Percentiles rank a stretch among this genome's conserved stretches.
Conservation (phyloP, 768 basidiomycete species). For the Tricholomella constricta region DNA sequence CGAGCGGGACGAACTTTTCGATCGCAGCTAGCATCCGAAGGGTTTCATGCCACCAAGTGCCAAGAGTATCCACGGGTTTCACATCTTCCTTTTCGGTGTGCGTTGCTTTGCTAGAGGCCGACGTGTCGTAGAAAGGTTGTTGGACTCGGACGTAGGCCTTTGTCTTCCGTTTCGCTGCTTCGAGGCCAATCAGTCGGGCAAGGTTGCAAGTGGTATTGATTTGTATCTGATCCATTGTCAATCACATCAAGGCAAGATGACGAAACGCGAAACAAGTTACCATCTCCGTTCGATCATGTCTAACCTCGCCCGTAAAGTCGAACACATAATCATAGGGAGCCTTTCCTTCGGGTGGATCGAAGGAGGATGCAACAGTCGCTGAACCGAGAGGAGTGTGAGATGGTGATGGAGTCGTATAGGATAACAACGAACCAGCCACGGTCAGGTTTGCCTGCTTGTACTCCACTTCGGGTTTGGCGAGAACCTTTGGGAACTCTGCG, state of each 20-base stretch:
- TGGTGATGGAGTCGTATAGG: conserved; percentile 7
- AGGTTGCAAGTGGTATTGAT: conserved; percentile 74
- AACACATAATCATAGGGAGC: conserved; percentile 80
- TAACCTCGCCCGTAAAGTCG: conserved; percentile 82
- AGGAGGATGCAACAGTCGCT: conserved; percentile 71
- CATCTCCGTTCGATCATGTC: conserved; percentile 73
- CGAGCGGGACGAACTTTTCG: conserved; percentile 51
- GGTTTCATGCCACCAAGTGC: conserved; percentile 90
- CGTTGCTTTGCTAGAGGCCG: conserved; percentile 52
- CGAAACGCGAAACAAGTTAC: conserved; percentile 48
- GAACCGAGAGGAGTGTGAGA: conserved; percentile 17
- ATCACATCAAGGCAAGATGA: conserved; percentile 10
- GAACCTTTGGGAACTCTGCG: conserved; percentile 66
- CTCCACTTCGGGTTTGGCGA: conserved; percentile 71
- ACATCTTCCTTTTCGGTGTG: conserved; percentile 74
- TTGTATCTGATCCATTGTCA: conserved; percentile 56
- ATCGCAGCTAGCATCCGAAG: conserved; percentile 74
- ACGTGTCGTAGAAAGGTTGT: conserved; percentile 77
- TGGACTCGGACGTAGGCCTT: conserved; percentile 79
- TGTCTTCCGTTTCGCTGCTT: conserved; percentile 79
- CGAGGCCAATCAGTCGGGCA: conserved; percentile 66
- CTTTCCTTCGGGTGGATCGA: conserved; percentile 71
- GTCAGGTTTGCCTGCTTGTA: conserved; percentile 85
- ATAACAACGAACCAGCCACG: conserved; percentile 53
- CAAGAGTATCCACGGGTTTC: conserved; percentile 68